A percentile compares a stretch with the other conserved stretches of the same genome.
Conservation (phyloP, 2,329 filamentous ascomycete species). For the Colletotrichum lentis region DNA sequence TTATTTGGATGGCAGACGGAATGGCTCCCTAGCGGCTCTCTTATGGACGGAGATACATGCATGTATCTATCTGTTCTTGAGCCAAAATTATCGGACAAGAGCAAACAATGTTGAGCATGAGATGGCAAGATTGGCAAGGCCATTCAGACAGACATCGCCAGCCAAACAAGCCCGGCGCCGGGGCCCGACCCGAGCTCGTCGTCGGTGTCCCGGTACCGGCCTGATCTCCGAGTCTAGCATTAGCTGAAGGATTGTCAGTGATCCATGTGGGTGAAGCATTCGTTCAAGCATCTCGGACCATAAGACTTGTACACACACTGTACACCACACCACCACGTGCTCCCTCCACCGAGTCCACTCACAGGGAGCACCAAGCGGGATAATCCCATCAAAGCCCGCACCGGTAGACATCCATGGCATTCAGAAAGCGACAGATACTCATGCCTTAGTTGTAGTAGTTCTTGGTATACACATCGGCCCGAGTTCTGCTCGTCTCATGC, state of each 20-base stretch:
- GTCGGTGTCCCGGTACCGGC: conserved; percentile 16
- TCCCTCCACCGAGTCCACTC: neutral
- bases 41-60: neutral
- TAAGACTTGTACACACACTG: neutral
- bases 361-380: neutral
- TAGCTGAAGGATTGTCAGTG: neutral
- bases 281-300: neutral
- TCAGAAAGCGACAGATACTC: neutral
- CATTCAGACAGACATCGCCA: neutral
- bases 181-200: neutral
- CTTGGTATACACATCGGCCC: conserved; percentile 29
- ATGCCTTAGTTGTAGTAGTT: neutral
- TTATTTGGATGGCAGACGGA: too few relatives aligned
- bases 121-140: neutral
- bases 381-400: neutral
- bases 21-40: too few relatives aligned
- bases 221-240: neutral
- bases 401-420: neutral
- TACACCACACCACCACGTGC: neutral
- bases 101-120: neutral
- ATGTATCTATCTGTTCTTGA: neutral
- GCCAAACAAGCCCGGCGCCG: neutral
- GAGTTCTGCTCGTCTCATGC: conserved; percentile 18
- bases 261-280: neutral
- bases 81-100: neutral